These are phyloP conservation scores for Eucalyptus sp. DNA, from an alignment of 345 rosid species.

Conservation along the genomic window DNA sequence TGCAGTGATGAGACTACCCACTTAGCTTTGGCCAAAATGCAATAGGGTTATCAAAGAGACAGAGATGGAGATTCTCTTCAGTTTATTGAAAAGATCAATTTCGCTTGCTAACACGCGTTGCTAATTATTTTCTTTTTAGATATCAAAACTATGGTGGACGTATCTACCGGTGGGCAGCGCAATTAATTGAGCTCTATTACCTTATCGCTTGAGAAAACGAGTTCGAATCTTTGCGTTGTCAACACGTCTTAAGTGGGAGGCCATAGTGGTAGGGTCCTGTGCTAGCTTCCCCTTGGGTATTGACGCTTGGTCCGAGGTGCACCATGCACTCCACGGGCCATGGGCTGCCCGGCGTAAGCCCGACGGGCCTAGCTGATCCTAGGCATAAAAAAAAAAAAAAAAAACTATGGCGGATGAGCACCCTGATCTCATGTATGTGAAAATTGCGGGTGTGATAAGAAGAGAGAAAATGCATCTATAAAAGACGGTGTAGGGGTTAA, in stretches of 20 bases:
- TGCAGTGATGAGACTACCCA: neutral
- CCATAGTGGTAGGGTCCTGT: too few species aligned
- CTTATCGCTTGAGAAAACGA: too few species aligned
- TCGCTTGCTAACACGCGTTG: neutral
- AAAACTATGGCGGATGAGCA: neutral
- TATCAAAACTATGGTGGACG: neutral
- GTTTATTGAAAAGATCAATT: neutral
- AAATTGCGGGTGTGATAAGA: neutral
- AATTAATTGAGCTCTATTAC: too few species aligned
- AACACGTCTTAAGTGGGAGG: too few species aligned
- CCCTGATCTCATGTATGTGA: neutral
- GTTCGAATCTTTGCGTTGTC: too few species aligned
- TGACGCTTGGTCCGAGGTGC: too few species aligned
- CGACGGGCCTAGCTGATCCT: too few species aligned
- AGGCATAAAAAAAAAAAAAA: too few species aligned
- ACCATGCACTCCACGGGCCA: too few species aligned
- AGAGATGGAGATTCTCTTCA: neutral
- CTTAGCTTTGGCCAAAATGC: neutral
- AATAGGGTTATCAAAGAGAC: neutral
- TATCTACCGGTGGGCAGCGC: too few species aligned
- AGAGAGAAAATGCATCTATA: neutral
- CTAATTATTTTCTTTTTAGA: neutral
- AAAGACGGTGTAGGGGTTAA: neutral
- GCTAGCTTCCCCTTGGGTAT: too few species aligned
- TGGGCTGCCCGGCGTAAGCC: too few species aligned